These are phyloP conservation scores for Xylaria acuta DNA, from an alignment of 495 filamentous ascomycete genomes.

Conservation along the genomic window DNA sequence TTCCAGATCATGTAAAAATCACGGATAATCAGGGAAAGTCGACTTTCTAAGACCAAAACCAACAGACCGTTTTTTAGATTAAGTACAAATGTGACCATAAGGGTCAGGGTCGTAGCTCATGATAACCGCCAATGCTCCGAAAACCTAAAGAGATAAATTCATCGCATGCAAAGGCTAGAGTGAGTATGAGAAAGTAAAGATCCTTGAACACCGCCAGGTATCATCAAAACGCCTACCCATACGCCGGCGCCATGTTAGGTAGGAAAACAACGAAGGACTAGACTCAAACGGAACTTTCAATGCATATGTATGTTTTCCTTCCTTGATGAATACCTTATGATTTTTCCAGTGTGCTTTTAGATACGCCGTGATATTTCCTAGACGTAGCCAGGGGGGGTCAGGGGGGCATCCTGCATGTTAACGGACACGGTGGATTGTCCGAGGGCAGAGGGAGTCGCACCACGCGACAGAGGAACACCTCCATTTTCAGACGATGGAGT, in stretches of 20 bases:
- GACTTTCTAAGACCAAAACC: constrained; percentile 2
- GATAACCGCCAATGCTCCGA: constrained; percentile 23
- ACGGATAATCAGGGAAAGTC: neutral
- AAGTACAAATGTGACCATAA: constrained; percentile 19
- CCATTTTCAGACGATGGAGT: constrained; percentile 42
- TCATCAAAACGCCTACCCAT: constrained; percentile 21
- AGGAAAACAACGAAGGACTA: constrained; percentile 5
- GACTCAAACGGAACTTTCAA: neutral
- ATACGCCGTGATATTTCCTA: constrained; percentile 26
- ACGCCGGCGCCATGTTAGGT: constrained; percentile 5
- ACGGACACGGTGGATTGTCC: constrained; percentile 34
- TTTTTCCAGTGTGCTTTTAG: neutral
- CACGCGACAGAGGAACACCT: constrained; percentile 37
- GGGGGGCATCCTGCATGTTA: constrained; percentile 37
- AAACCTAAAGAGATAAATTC: constrained; percentile 18
- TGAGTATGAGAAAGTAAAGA: constrained; percentile 17
- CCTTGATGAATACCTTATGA: neutral
- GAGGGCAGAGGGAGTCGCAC: constrained; percentile 35
- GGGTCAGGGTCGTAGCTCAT: constrained; percentile 22
- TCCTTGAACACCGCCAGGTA: constrained; percentile 32
- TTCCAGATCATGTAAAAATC: neutral
- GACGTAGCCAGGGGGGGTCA: constrained; percentile 33
- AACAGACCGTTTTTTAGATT: constrained; percentile 1
- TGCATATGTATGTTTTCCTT: constrained; percentile 14
- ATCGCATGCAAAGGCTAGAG: constrained; percentile 12